These are phyloP conservation scores for Caloboletus inedulis DNA, from an alignment of 1,284 basidiomycete species.

Conservation along the genomic window DNA sequence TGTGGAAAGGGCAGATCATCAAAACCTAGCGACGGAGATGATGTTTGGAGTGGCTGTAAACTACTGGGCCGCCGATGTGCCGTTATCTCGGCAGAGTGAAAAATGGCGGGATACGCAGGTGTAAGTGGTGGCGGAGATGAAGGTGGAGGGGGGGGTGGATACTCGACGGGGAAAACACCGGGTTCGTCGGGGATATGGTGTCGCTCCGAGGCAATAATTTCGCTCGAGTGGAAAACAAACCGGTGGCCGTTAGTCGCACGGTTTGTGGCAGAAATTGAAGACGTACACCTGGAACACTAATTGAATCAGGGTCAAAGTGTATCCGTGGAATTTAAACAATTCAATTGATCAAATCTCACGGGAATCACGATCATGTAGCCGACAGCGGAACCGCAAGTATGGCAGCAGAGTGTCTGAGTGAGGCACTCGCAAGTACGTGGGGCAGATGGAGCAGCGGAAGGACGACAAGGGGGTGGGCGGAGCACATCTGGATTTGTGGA, in stretches of 20 bases:
- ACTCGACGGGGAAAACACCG: constrained; percentile 55
- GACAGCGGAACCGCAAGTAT: constrained; percentile 72
- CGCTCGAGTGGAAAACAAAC: constrained; percentile 82
- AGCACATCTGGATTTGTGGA: constrained; percentile 44
- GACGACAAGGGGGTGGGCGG: constrained; percentile 37
- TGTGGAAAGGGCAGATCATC: constrained; percentile 43
- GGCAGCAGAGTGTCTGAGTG: constrained; percentile 76
- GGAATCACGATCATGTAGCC: constrained; percentile 77
- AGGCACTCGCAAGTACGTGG: constrained; percentile 65
- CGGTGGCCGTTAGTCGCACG: constrained; percentile 81
- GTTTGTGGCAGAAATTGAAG: constrained; percentile 60
- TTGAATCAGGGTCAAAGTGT: constrained; percentile 14
- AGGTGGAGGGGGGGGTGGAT: constrained; percentile 31
- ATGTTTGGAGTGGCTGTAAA: constrained; percentile 21
- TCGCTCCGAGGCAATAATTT: constrained; percentile 70
- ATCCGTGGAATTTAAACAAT: constrained; percentile 5
- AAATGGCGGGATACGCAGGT: constrained; percentile 20
- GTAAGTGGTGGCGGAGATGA: constrained; percentile 26
- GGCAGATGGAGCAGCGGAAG: constrained; percentile 25
- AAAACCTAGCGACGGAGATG: constrained; percentile 22
- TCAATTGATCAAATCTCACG: constrained; percentile 35
- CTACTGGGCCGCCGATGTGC: constrained; percentile 11
- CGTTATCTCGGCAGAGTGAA: constrained; percentile 18
- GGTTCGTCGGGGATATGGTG: constrained; percentile 68
- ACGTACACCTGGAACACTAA: constrained; percentile 68